Evolutionary conservation across 2,329 filamentous ascomycete genomes (phyloP).

Genomic region (Periglandula ipomoeae): DNA sequence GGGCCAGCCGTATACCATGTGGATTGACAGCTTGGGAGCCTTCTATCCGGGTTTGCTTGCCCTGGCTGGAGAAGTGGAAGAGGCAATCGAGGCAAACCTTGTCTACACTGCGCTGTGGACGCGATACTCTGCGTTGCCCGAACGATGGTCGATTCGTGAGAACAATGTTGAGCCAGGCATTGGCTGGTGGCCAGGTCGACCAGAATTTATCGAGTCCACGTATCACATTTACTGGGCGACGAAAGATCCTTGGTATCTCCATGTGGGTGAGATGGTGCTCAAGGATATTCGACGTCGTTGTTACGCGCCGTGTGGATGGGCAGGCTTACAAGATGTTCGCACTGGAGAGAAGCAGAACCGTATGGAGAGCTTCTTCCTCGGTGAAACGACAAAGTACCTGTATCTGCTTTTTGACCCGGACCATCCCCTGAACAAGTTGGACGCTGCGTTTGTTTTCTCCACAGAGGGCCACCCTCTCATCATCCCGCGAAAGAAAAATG

Average conservation of each 20-base stretch:
- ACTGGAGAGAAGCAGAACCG: conserved; percentile 82
- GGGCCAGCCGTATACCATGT: conserved; percentile 79
- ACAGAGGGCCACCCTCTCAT: conserved; percentile 93
- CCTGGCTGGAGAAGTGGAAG: conserved; percentile 80
- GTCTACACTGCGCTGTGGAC: conserved; percentile 93
- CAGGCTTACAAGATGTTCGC: conserved; percentile 73
- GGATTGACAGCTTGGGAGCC: conserved; percentile 92
- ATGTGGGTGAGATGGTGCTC: conserved; percentile 92
- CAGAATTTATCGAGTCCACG: conserved; percentile 94
- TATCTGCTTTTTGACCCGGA: conserved; percentile 81
- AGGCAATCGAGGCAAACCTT: conserved; percentile 82
- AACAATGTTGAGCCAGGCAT: conserved; percentile 78
- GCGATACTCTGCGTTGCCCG: conserved; percentile 84
- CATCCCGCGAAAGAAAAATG: conserved; percentile 45
- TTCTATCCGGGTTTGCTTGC: conserved; percentile 88
- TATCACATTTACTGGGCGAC: conserved; percentile 95
- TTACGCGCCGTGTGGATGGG: conserved; percentile 88
- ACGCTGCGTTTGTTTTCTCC: conserved; percentile 84
- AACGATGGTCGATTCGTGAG: conserved; percentile 83
- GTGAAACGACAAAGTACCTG: conserved; percentile 92
- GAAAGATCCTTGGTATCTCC: conserved; percentile 88
- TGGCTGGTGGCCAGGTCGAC: conserved; percentile 89
- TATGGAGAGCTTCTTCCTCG: conserved; percentile 98
- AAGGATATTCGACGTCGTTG: conserved; percentile 81
- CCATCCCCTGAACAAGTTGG: conserved; percentile 80